Conservation (phyloP, 1,139 yeast species). For the Saccharomyces pastorianus region DNA sequence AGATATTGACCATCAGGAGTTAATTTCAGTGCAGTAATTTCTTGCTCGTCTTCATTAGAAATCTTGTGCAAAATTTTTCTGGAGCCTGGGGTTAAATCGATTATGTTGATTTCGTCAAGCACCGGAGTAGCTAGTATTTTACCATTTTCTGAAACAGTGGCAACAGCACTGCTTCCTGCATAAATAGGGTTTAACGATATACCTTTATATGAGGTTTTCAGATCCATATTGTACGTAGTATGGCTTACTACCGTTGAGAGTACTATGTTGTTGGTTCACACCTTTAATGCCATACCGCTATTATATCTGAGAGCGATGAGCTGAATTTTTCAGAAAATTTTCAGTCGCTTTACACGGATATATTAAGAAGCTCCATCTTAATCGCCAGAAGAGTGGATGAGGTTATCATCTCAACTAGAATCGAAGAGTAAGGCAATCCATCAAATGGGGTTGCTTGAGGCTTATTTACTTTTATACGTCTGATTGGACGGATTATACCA, state of each 20-base stretch:
- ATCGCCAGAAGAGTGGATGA: background rate
- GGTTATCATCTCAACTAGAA: background rate
- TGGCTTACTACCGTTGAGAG: constrained; percentile 3
- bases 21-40: constrained; percentile 62
- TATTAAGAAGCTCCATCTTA: background rate
- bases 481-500: background rate
- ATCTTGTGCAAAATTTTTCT: constrained; percentile 46
- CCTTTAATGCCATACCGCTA: background rate
- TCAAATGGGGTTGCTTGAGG: background rate
- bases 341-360: constrained; percentile 8
- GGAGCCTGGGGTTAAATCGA: constrained; percentile 46
- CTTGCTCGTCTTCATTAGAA: constrained; percentile 77
- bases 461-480: background rate
- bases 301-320: constrained; percentile 9
- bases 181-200: constrained; percentile 64
- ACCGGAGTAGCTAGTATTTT: constrained; percentile 70
- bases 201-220: constrained; percentile 38
- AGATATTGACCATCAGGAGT: constrained; percentile 69
- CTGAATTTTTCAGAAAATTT: constrained; percentile 12
- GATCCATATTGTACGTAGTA: constrained; percentile 20
- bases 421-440: background rate
- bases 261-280: background rate
- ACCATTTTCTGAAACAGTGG: constrained; percentile 61
- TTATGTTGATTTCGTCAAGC: constrained; percentile 62
- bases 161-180: constrained; percentile 69